Conservation (phyloP, 768 basidiomycete genomes). For the Serendipita indica region DNA sequence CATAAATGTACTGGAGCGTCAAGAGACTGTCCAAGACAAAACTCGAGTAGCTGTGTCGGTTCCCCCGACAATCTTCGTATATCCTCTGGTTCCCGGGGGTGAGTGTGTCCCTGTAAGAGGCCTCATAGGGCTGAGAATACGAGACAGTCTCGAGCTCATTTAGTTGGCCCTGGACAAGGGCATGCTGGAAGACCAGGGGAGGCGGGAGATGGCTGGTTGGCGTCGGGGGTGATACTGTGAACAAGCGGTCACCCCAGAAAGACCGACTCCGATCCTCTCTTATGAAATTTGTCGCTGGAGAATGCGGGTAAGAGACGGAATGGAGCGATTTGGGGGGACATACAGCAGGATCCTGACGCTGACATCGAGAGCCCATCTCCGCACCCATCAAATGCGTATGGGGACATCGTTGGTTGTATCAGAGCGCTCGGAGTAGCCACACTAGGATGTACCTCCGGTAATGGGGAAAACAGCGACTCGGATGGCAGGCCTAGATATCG, state of each 20-base stretch:
- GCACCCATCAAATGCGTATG: too few relatives aligned
- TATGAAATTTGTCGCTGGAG: too few relatives aligned
- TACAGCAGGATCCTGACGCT: too few relatives aligned
- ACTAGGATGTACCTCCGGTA: too few relatives aligned
- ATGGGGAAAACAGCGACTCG: too few relatives aligned
- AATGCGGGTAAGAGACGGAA: too few relatives aligned
- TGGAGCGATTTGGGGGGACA: too few relatives aligned
- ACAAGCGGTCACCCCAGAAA: background rate
- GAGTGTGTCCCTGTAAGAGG: background rate
- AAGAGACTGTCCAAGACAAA: background rate
- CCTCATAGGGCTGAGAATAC: background rate
- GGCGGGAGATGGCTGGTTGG: background rate
- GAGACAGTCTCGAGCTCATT: background rate
- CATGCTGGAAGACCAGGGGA: background rate
- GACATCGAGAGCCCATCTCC: too few relatives aligned
- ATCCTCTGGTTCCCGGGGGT: background rate
- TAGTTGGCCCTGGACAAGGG: background rate
- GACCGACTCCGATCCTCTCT: too few relatives aligned
- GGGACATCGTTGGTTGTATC: too few relatives aligned
- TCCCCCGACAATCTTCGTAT: background rate
- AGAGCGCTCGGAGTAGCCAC: too few relatives aligned
- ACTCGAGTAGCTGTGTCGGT: background rate
- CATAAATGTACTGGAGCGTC: background rate
- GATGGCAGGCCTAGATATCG: too few relatives aligned
- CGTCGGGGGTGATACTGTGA: background rate